These are phyloP conservation scores for Gamsiella multidivaricata DNA, from an alignment of 192 early-diverging fungal genomes.

Conservation along the genomic window DNA sequence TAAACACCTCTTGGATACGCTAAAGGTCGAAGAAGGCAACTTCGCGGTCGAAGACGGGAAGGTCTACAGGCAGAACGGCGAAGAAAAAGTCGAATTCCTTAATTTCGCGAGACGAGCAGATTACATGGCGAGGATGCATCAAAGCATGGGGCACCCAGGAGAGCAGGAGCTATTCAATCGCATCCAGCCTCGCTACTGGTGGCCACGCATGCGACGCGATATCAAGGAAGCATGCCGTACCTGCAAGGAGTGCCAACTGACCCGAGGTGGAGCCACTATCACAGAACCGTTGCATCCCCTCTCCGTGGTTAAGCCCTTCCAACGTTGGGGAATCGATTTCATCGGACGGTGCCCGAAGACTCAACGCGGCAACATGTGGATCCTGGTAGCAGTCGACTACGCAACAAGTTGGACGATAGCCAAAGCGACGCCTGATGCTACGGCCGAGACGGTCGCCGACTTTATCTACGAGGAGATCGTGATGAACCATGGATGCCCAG, in stretches of 20 bases:
- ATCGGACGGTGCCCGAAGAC: slow-evolving; percentile 4
- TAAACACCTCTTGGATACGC: too few species aligned
- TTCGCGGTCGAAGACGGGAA: not conserved
- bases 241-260: slow-evolving; percentile 6
- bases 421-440: slow-evolving; percentile 16
- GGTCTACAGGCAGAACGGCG: not conserved
- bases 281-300: slow-evolving; percentile 8
- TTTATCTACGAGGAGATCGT: slow-evolving; percentile 51
- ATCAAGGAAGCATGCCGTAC: not conserved
- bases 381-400: slow-evolving; percentile 41
- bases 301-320: slow-evolving; percentile 3
- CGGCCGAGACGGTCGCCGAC: slow-evolving; percentile 14
- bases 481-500: slow-evolving; percentile 29
- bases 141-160: slow-evolving; percentile 11
- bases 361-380: slow-evolving; percentile 11
- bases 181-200: slow-evolving; percentile 4
- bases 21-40: too few species aligned
- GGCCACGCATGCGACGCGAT: slow-evolving; percentile 6
- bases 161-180: slow-evolving; percentile 3
- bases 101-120: not conserved
- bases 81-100: not conserved
- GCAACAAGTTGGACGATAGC: slow-evolving; percentile 46
- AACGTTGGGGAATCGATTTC: slow-evolving; percentile 15
- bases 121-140: slow-evolving; percentile 1
- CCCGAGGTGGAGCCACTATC: not conserved